Evolutionary conservation across 176 grass and related monocot species (phyloP), one percentile per base, ranked within the genome.

Genomic region (Elymus sibiricus): DNA sequence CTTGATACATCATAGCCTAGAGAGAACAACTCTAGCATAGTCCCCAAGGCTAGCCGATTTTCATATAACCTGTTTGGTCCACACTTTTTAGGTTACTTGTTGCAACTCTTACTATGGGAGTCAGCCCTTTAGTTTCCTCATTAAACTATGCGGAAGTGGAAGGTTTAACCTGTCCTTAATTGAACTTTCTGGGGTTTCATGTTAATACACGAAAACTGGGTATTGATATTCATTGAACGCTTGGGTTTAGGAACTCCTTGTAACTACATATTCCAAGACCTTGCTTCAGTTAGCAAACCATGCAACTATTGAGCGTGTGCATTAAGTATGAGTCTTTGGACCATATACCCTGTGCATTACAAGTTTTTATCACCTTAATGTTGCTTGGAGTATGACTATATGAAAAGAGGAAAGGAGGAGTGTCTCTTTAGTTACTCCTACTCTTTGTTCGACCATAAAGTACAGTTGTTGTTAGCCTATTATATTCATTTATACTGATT

Each of bases 321-420:
- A 59, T 42, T 61, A 31, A 28, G 24, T 71, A 72, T 71, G 80
- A 59, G 21, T 9, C 26, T 47, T 47, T 79, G 28, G 42, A 17
- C 34, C 51, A 89, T 85, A 73, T 66, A 53, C 71, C 32, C 4
- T 63, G 27, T 79, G 46, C 11, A 76, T 46, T 74, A 74, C 70
- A 47, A 28, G 40, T 74, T 74, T 34, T 5, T 35, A 70, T 62
- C 53, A 49, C 8, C 63, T 70, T 26, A 7, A 38, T 80, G 19
- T 64, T 74, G 39, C 77, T 87, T 37, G 2, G 22, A 37, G 10
- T 74, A 10, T 74, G 42, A 74, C 12, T 74, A 24, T 74, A 51
- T 64, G 72, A 62, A 14, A 76, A 38, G 40, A 70, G 12, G 46
- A 73, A 62, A 4, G 10, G 10, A 89, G 46, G 28, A 17, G 29